Percentiles rank a stretch among this genome's conserved stretches.
These are phyloP conservation scores for Salix brachista DNA, from an alignment of 345 rosid genomes.

Conservation along the genomic window DNA sequence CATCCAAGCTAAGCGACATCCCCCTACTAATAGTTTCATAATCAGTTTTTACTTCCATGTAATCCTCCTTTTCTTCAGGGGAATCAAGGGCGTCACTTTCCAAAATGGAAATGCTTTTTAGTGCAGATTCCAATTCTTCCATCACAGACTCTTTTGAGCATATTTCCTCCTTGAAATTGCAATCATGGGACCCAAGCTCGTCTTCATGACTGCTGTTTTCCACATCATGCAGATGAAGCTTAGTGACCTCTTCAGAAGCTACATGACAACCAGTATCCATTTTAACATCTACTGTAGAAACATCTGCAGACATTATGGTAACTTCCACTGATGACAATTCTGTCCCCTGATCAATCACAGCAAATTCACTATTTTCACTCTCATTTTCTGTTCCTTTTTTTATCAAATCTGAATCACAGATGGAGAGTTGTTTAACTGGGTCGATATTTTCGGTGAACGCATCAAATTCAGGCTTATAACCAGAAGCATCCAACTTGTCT, in stretches of 20 bases:
- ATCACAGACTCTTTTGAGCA: conserved; percentile 59
- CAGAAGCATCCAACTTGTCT: conserved; percentile 41
- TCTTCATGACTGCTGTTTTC: conserved; percentile 19
- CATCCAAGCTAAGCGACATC: conserved; percentile 45
- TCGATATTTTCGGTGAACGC: conserved; percentile 32
- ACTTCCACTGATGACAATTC: conserved; percentile 35
- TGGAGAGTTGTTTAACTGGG: conserved; percentile 24
- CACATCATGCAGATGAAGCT: conserved; percentile 25
- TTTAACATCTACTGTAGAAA: conserved; percentile 26
- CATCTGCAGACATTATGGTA: conserved; percentile 15
- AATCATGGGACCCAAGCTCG: conserved; percentile 24
- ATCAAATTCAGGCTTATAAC: conserved; percentile 38
- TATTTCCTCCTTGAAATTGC: conserved; percentile 24
- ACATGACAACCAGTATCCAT: conserved; percentile 19
- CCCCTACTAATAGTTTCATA: conserved; percentile 30
- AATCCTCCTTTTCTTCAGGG: conserved; percentile 46
- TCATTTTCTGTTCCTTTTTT: conserved; percentile 33
- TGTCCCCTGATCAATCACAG: conserved; percentile 35
- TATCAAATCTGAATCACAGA: conserved; percentile 21
- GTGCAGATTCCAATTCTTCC: conserved; percentile 76
- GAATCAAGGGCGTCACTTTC: conserved; percentile 52
- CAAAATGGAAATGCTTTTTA: conserved; percentile 51
- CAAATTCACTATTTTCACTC: conserved; percentile 38
- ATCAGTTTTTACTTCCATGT: conserved; percentile 27
- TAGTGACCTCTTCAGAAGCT: conserved; percentile 33